Evolutionary conservation across 73 alveolate species (phyloP).

Genomic region (Paramecium caudatum): DNA sequence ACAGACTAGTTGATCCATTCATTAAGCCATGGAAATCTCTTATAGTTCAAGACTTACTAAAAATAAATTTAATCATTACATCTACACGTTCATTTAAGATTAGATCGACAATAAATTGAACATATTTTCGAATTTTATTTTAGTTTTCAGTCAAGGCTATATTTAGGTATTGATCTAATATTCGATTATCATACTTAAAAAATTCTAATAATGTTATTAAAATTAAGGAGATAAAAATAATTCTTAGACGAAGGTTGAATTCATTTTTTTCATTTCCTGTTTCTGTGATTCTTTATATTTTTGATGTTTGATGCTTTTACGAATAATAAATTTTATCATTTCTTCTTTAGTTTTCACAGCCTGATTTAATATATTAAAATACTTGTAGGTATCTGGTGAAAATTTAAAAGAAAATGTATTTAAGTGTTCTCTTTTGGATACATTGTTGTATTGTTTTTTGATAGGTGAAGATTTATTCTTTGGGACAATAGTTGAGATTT

Average conservation of each 20-base stretch:
- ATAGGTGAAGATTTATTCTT: slow-evolving; percentile 2
- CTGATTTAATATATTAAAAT: neutral
- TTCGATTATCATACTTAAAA: neutral
- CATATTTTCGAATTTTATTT: neutral
- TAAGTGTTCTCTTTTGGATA: slow-evolving; percentile 1
- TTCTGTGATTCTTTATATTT: neutral
- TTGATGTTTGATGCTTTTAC: slow-evolving; percentile 21
- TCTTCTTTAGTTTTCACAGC: slow-evolving; percentile 65
- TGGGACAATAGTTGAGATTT: slow-evolving; percentile 5
- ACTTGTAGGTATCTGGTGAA: slow-evolving; percentile 48
- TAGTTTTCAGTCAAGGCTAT: slow-evolving; percentile 18
- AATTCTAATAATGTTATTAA: neutral
- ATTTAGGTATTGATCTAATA: slow-evolving; percentile 24
- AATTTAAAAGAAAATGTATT: neutral
- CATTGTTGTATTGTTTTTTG: neutral
- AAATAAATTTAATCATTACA: neutral
- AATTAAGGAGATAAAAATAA: neutral
- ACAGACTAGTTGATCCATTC: slow-evolving; percentile 38
- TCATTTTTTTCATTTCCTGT: slow-evolving; percentile 8
- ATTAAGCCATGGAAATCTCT: slow-evolving; percentile 48
- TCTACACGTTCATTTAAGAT: neutral
- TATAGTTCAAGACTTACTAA: neutral
- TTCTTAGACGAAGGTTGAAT: slow-evolving; percentile 15
- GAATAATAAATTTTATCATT: slow-evolving; percentile 57
- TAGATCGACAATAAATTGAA: neutral